These are phyloP conservation scores for Ceratocystiopsis sp. DNA, from an alignment of 2,329 filamentous ascomycete species.

Conservation along the genomic window DNA sequence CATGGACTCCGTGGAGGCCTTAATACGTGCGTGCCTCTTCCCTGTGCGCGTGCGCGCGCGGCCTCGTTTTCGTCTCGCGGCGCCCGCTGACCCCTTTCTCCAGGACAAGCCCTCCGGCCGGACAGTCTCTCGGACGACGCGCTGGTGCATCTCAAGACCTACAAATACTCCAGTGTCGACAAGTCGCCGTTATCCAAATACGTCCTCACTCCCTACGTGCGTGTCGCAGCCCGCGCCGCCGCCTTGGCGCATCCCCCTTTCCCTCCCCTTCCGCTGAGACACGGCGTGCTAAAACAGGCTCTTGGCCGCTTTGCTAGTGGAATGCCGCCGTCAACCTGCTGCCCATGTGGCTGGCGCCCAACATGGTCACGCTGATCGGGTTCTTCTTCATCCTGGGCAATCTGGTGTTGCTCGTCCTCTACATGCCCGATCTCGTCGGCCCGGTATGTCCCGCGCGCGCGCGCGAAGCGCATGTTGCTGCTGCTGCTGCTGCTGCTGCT, in stretches of 20 bases:
- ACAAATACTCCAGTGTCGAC: constrained; percentile 96
- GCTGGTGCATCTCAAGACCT: constrained; percentile 76
- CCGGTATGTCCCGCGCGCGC: constrained; percentile 46
- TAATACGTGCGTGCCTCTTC: too few species aligned
- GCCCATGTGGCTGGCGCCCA: constrained; percentile 91
- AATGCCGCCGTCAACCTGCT: constrained; percentile 86
- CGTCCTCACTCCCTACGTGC: constrained; percentile 87
- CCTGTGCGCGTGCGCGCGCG: too few species aligned
- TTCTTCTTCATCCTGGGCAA: constrained; percentile 91
- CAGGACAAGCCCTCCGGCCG: constrained; percentile 33
- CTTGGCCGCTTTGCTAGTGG: constrained; percentile 46
- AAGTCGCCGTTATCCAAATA: constrained; percentile 88
- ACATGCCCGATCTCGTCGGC: constrained; percentile 78
- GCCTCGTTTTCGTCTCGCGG: too few species aligned
- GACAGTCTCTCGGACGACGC: constrained; percentile 80
- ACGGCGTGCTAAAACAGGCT: too few species aligned
- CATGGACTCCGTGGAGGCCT: too few species aligned
- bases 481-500: too few species aligned
- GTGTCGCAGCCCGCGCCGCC: constrained; percentile 19
- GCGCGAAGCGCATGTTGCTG: too few species aligned
- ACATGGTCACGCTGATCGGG: constrained; percentile 89
- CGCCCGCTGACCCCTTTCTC: background rate
- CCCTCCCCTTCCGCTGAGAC: too few species aligned
- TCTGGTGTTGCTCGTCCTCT: constrained; percentile 54
- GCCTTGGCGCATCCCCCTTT: too few species aligned